Base-by-base conservation (phyloP, 805 yeast species). In the Ogataea sp. region DNA sequence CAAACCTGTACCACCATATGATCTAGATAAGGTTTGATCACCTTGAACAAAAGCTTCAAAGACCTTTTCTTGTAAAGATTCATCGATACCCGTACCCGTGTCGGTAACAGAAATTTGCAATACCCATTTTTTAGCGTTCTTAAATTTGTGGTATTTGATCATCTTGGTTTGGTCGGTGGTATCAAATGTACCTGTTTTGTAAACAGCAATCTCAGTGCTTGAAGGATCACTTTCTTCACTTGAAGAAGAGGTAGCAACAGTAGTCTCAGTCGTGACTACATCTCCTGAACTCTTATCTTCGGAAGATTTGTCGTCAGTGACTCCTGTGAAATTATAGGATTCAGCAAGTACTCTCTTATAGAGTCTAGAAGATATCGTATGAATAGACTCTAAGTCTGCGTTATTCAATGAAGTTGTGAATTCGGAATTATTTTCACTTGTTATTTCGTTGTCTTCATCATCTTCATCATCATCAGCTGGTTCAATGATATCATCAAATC, bases 41-140 rank as follows among this genome's bases (percentile, higher is more conserved):
- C 97, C 98, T 63, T 90, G 98, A 16, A 89, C 88, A 65, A 90
- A 90, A 1, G 97, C 97, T 52, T 93, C 97, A 59, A 90, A 90
- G 1, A 90, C 94, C 44, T 83, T 78, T 33, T 78, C 78, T 52
- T 85, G 96, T 39, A 88, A 60, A 1, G 80, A 77, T 13, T 81
- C 78, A 31, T 86, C 94, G 39, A 90, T 89, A 43, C 98, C 98
- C 0, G 97, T 89, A 3, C 98, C 97, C 0, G 95, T 86, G 56
- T 90, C 98, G 28, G 70, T 71, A 11, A 90, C 96, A 42, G 78
- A 77, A 37, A 89, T 74, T 45, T 80, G 80, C 25, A 80, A 54
- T 2, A 70, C 81, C 80, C 84, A 77, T 13, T 63, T 53, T 44
- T 64, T 65, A 4, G 70, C 66, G 33, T 59, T 36, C 59, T 49